A percentile compares a stretch with the other conserved stretches of the same genome.
phyloP scores from a whole-genome alignment of 148 eudicot species.

The Chenopodium formosanum region DNA sequence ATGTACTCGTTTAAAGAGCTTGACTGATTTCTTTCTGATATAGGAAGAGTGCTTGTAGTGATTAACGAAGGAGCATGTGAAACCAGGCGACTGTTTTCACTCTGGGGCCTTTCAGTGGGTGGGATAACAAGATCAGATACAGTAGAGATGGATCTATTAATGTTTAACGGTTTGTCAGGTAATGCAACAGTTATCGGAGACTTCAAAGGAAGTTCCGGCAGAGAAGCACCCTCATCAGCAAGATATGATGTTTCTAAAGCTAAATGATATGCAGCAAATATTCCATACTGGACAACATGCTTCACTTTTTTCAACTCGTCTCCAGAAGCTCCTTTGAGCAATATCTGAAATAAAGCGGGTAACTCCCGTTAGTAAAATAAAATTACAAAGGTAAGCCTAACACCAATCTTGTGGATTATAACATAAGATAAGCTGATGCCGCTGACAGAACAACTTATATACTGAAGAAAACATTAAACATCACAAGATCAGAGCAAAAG shows the following conservation, averaged over 20 bases:
- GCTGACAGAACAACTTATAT: background rate
- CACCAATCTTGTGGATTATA: background rate
- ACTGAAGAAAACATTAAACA: background rate
- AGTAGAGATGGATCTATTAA: conserved; percentile 67
- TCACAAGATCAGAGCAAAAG: background rate
- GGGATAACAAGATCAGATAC: conserved; percentile 54
- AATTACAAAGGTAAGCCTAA: background rate
- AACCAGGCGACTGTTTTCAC: conserved; percentile 35
- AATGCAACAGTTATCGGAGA: conserved; percentile 75
- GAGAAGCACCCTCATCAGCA: conserved; percentile 95
- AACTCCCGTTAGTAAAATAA: background rate
- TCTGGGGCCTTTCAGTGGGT: conserved; percentile 44
- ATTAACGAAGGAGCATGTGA: conserved; percentile 29
- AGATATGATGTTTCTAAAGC: conserved; percentile 98
- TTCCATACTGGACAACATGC: conserved; percentile 86
- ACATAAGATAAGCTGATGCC: background rate
- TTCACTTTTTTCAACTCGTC: conserved; percentile 98
- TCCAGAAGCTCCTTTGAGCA: conserved; percentile 87
- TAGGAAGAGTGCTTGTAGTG: conserved; percentile 20
- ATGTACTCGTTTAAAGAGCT: conserved; percentile 14
- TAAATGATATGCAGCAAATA: conserved; percentile 98
- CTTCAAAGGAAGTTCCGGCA: conserved; percentile 74
- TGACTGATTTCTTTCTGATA: conserved; percentile 22
- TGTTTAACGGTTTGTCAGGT: conserved; percentile 67
- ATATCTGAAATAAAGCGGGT: conserved; percentile 53